A percentile compares a stretch with the other conserved stretches of the same genome.
Evolutionary conservation across 169 alveolate genomes (phyloP).

Genomic region (Cystoisospora suis): DNA sequence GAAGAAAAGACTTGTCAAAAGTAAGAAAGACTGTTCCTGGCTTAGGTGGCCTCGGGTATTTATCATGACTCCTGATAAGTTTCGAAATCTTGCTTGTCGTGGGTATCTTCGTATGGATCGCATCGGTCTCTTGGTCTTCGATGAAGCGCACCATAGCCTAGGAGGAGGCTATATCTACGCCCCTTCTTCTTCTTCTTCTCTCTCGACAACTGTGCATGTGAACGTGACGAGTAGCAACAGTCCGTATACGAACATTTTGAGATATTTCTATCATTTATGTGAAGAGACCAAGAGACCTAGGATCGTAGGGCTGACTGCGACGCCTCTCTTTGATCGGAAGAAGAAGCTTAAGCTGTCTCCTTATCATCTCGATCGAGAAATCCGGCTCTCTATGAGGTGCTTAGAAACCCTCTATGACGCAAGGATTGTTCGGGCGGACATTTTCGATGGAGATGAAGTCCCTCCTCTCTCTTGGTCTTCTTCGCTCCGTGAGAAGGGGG

Average conservation of each 20-base stretch:
- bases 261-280: background rate
- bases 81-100: background rate
- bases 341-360: background rate
- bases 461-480: too few species aligned
- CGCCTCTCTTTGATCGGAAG: background rate
- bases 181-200: too few species aligned
- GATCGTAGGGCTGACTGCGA: background rate
- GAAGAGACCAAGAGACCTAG: background rate
- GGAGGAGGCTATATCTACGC: too few species aligned
- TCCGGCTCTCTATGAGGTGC: background rate
- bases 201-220: too few species aligned
- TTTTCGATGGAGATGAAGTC: background rate
- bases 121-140: background rate
- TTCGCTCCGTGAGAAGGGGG: background rate
- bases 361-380: background rate
- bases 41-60: background rate
- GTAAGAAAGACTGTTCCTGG: too few species aligned
- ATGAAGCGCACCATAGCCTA: background rate
- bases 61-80: background rate
- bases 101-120: background rate
- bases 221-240: too few species aligned
- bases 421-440: background rate
- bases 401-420: background rate
- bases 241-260: background rate
- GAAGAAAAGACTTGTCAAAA: too few species aligned